A percentile compares a stretch with the other conserved stretches of the same genome.
Evolutionary conservation across 768 basidiomycete genomes (phyloP).

Genomic region (Leccinum disarticulatum): DNA sequence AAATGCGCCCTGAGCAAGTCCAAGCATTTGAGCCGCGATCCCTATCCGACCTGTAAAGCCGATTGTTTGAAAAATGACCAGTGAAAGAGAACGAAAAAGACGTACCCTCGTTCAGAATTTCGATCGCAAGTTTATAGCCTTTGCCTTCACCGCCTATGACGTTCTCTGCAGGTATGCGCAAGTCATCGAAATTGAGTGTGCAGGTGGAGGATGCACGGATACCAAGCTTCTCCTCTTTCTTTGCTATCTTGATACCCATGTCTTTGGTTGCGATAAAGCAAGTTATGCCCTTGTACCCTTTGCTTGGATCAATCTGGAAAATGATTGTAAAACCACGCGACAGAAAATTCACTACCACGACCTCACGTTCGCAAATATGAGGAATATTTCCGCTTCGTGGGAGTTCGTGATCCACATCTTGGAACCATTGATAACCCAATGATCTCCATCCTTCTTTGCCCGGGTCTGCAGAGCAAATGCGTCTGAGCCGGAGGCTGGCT

Average conservation of each 20-base stretch:
- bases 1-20: conserved; percentile 96
- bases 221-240: conserved; percentile 98
- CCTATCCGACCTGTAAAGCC: conserved; percentile 73
- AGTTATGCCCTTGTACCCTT: conserved; percentile 99
- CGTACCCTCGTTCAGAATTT: conserved; percentile 89
- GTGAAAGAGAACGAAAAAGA: background rate
- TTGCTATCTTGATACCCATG: conserved; percentile 95
- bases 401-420: conserved; percentile 99
- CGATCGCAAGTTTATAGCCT: conserved; percentile 96
- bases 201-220: conserved; percentile 97
- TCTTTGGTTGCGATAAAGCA: conserved; percentile 96
- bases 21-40: conserved; percentile 98
- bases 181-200: conserved; percentile 90
- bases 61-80: background rate
- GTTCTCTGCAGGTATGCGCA: conserved; percentile 83
- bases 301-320: conserved; percentile 72
- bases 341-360: background rate
- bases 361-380: conserved; percentile 91
- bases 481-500: conserved; percentile 91
- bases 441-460: conserved; percentile 81
- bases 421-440: conserved; percentile 91
- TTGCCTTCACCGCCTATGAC: conserved; percentile 89
- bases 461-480: conserved; percentile 96
- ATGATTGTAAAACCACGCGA: background rate
- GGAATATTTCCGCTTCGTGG: conserved; percentile 84